phyloP scores from a whole-genome alignment of 1,284 basidiomycete species.

The Trichosporon faecale region DNA sequence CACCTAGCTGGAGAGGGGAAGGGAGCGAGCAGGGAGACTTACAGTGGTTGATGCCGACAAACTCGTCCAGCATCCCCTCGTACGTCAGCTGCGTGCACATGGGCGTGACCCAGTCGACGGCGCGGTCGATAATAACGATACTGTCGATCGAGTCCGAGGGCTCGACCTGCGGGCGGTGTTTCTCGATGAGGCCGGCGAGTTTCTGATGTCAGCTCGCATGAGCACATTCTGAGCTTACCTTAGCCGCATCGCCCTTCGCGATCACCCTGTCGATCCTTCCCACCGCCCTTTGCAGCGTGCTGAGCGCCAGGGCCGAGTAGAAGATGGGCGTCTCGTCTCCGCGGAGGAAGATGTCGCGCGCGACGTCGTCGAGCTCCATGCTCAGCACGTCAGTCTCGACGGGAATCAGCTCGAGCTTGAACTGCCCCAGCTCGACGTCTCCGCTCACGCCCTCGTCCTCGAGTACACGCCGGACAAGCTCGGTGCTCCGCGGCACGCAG shows the following conservation, averaged over 20 bases:
- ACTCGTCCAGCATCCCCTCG: constrained; percentile 93
- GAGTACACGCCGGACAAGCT: constrained; percentile 74
- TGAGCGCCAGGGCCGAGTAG: constrained; percentile 80
- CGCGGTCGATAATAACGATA: constrained; percentile 83
- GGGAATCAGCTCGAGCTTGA: constrained; percentile 89
- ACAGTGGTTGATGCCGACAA: constrained; percentile 87
- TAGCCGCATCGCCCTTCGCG: constrained; percentile 86
- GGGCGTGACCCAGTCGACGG: constrained; percentile 93
- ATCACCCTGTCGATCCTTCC: constrained; percentile 88
- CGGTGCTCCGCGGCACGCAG: constrained; percentile 82
- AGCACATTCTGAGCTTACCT: not conserved
- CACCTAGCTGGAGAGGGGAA: not conserved
- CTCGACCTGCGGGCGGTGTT: constrained; percentile 55
- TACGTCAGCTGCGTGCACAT: constrained; percentile 95
- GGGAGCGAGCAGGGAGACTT: constrained; percentile 31
- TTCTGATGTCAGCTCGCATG: constrained; percentile 56
- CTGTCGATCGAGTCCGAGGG: constrained; percentile 66
- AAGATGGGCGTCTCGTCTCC: constrained; percentile 90
- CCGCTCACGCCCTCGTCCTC: constrained; percentile 91
- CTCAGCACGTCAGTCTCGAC: constrained; percentile 86
- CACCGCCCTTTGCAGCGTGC: constrained; percentile 79
- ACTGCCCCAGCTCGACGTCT: constrained; percentile 68
- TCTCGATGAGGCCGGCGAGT: constrained; percentile 68
- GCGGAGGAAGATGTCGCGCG: constrained; percentile 85
- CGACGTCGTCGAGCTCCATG: constrained; percentile 75